Percentiles rank a stretch among this genome's conserved stretches.
These are phyloP conservation scores for Xylogone sp. DNA, from an alignment of 2,329 filamentous ascomycete species.

Conservation along the genomic window DNA sequence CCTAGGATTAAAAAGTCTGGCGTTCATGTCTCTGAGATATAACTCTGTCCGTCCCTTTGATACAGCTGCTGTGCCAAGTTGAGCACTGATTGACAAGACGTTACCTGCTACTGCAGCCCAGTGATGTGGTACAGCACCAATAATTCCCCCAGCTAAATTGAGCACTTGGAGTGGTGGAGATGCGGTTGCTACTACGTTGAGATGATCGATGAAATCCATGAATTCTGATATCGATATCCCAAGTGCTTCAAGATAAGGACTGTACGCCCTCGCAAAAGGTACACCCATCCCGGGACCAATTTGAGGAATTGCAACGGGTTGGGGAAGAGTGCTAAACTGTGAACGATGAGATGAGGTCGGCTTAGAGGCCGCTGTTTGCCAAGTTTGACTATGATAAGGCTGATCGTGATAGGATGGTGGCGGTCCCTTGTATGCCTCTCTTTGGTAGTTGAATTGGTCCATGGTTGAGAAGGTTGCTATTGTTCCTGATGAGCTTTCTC, in stretches of 20 bases:
- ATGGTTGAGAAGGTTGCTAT: no score
- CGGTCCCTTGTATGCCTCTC: no score
- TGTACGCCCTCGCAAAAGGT: slow-evolving; percentile 26
- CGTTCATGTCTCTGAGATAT: slow-evolving; percentile 28
- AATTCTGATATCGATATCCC: slow-evolving; percentile 22
- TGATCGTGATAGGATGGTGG: no score
- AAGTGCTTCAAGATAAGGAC: slow-evolving; percentile 18
- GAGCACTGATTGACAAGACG: slow-evolving; percentile 17
- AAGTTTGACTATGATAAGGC: no score
- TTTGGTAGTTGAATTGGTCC: no score
- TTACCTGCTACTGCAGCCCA: slow-evolving; percentile 15
- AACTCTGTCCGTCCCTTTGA: slow-evolving; percentile 22
- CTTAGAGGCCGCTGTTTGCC: neutral
- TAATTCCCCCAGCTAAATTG: slow-evolving; percentile 17
- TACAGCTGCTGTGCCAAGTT: slow-evolving; percentile 19
- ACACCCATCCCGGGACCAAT: slow-evolving; percentile 1
- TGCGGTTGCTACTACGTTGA: slow-evolving; percentile 32
- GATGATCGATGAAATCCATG: slow-evolving; percentile 31
- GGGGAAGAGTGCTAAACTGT: neutral
- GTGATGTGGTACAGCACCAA: slow-evolving; percentile 27
- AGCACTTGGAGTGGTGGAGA: slow-evolving; percentile 25
- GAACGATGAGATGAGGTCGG: neutral
- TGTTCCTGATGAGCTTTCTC: no score
- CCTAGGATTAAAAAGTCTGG: slow-evolving; percentile 27
- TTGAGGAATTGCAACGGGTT: slow-evolving; percentile 11